Evolutionary conservation across 164 flowering plant species (phyloP).

Genomic region (Liquidambar formosana): DNA sequence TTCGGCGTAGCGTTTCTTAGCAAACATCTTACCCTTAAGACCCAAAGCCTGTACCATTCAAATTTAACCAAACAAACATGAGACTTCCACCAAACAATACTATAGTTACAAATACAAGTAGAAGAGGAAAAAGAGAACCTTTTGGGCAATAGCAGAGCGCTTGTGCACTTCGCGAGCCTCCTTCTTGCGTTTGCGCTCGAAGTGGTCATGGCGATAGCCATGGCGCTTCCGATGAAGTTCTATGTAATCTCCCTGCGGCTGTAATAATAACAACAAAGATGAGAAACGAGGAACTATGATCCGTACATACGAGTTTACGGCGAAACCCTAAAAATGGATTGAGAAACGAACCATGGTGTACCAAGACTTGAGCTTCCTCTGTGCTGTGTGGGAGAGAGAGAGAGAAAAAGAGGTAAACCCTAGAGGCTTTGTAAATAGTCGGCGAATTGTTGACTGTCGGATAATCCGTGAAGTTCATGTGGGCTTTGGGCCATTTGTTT

Average conservation of each 20-base stretch:
- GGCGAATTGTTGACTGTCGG: not conserved
- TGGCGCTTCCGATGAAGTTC: constrained; percentile 82
- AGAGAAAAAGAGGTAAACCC: not conserved
- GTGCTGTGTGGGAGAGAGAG: not conserved
- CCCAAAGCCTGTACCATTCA: constrained; percentile 65
- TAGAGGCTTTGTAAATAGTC: not conserved
- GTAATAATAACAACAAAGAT: constrained; percentile 10
- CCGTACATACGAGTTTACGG: not conserved
- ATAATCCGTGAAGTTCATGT: not conserved
- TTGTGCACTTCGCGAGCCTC: constrained; percentile 94
- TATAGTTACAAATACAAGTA: not conserved
- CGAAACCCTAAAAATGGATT: not conserved
- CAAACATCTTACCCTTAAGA: constrained; percentile 90
- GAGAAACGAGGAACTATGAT: not conserved
- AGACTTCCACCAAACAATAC: no score
- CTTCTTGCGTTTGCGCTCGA: constrained; percentile 94
- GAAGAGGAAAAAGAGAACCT: constrained; percentile 32
- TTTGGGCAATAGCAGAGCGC: constrained; percentile 72
- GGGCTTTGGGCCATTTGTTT: not conserved
- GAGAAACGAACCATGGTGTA: not conserved
- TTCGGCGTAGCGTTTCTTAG: constrained; percentile 83
- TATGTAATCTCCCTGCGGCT: constrained; percentile 99
- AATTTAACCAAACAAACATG: constrained; percentile 3
- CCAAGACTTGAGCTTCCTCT: not conserved
- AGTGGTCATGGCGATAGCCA: constrained; percentile 87